These are phyloP conservation scores for Globisporangium polare DNA, from an alignment of 352 stramenopile species.

Conservation along the genomic window DNA sequence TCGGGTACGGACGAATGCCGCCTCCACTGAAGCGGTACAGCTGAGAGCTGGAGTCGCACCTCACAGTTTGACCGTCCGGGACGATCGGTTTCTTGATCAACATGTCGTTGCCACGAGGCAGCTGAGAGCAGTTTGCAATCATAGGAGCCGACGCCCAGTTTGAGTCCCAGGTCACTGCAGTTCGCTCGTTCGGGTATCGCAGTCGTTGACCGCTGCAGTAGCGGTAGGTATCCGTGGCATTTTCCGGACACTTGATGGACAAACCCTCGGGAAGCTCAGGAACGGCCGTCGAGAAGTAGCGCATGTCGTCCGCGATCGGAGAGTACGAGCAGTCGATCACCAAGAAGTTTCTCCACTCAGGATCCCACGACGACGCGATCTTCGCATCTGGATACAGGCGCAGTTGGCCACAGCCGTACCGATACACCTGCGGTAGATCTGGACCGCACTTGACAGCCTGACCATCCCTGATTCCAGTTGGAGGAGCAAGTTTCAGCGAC, in stretches of 20 bases:
- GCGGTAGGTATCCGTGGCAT: constrained; percentile 2
- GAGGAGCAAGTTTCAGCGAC: constrained; percentile 2
- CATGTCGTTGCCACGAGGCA: constrained; percentile 17
- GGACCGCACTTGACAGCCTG: constrained; percentile 20
- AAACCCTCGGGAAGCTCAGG: not conserved
- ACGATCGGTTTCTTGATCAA: constrained; percentile 10
- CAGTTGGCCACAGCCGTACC: constrained; percentile 12
- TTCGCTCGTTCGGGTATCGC: constrained; percentile 11
- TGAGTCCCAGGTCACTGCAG: constrained; percentile 21
- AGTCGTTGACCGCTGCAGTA: constrained; percentile 7
- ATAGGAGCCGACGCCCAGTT: constrained; percentile 5
- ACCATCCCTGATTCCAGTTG: not conserved
- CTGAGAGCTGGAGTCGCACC: not conserved
- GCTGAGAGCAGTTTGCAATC: constrained; percentile 11
- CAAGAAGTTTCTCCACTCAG: constrained; percentile 11
- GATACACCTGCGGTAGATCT: constrained; percentile 11
- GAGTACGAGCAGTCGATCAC: constrained; percentile 19
- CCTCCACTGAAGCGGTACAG: constrained; percentile 13
- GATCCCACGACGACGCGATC: constrained; percentile 28
- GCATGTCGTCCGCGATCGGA: constrained; percentile 15
- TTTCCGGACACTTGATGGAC: constrained; percentile 10
- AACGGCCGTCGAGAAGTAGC: constrained; percentile 11
- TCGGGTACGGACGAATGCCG: constrained; percentile 8
- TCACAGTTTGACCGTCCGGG: constrained; percentile 19
- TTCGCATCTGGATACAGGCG: constrained; percentile 13